Evolutionary conservation across 176 grass and related monocot species (phyloP).

Genomic region (Musa schizocarpa): DNA sequence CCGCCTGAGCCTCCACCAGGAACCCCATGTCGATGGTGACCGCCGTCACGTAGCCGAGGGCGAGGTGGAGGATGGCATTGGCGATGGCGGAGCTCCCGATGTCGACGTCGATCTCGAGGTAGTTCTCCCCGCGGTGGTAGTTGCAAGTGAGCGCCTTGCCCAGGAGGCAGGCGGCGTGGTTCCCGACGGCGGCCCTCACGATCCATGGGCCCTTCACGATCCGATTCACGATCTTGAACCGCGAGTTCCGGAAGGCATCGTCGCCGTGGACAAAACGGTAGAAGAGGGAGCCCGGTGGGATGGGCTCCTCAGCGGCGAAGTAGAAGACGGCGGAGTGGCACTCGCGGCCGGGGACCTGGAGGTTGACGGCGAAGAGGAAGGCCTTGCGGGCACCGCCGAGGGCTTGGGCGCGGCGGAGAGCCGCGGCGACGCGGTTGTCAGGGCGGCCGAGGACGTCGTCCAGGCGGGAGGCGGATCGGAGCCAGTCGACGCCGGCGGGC

Average conservation of each 20-base stretch:
- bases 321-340: constrained; percentile 91
- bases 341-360: constrained; percentile 87
- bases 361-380: constrained; percentile 86
- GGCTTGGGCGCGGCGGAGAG: constrained; percentile 45
- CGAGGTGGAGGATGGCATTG: constrained; percentile 69
- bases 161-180: constrained; percentile 85
- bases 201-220: constrained; percentile 96
- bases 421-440: constrained; percentile 46
- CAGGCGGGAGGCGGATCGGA: constrained; percentile 53
- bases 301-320: constrained; percentile 62
- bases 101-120: constrained; percentile 96
- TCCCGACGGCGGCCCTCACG: constrained; percentile 72
- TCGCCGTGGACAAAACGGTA: constrained; percentile 74
- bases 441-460: constrained; percentile 66
- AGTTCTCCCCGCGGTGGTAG: constrained; percentile 71
- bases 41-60: constrained; percentile 60
- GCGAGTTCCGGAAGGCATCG: constrained; percentile 76
- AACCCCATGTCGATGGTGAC: constrained; percentile 98
- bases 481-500: constrained; percentile 93
- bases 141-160: constrained; percentile 83
- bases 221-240: constrained; percentile 95
- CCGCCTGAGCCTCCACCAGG: constrained; percentile 68
- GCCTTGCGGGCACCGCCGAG: constrained; percentile 36
- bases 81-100: constrained; percentile 91
- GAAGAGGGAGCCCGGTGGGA: constrained; percentile 70